Conservation (phyloP, 148 eudicot species). For the Cornus controversa region DNA sequence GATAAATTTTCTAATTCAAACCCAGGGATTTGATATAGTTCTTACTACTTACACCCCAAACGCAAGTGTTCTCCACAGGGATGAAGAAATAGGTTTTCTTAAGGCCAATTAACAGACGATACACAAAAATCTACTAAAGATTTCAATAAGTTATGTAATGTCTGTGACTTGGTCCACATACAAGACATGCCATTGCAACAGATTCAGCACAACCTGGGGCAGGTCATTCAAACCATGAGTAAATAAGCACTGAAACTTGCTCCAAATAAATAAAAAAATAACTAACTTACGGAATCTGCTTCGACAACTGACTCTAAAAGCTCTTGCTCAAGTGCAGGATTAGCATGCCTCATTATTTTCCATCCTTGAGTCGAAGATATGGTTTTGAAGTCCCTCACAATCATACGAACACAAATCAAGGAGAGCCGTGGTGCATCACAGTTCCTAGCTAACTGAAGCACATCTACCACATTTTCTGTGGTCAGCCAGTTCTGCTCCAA, state of each 20-base stretch:
- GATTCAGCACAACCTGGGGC: background rate
- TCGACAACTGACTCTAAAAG: conserved; percentile 76
- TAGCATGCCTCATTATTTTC: conserved; percentile 68
- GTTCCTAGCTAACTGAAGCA: conserved; percentile 65
- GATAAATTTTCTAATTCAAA: background rate
- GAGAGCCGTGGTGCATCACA: conserved; percentile 75
- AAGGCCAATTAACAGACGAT: background rate
- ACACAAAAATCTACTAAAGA: background rate
- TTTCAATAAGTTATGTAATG: no score
- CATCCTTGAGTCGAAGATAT: conserved; percentile 72
- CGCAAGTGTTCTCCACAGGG: background rate
- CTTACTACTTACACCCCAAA: background rate
- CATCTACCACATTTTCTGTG: conserved; percentile 67
- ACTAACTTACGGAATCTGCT: conserved; percentile 66
- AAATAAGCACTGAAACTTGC: background rate
- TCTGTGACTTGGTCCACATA: background rate
- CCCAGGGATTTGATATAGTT: background rate
- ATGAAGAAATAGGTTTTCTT: background rate
- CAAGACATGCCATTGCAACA: background rate
- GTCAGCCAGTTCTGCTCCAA: conserved; percentile 59
- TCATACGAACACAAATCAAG: conserved; percentile 52
- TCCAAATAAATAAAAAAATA: background rate
- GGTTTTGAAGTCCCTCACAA: conserved; percentile 54
- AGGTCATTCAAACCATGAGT: background rate
- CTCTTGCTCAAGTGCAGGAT: conserved; percentile 80